phyloP scores from a whole-genome alignment of 495 filamentous ascomycete species.

The Endocarpon pusillum region DNA sequence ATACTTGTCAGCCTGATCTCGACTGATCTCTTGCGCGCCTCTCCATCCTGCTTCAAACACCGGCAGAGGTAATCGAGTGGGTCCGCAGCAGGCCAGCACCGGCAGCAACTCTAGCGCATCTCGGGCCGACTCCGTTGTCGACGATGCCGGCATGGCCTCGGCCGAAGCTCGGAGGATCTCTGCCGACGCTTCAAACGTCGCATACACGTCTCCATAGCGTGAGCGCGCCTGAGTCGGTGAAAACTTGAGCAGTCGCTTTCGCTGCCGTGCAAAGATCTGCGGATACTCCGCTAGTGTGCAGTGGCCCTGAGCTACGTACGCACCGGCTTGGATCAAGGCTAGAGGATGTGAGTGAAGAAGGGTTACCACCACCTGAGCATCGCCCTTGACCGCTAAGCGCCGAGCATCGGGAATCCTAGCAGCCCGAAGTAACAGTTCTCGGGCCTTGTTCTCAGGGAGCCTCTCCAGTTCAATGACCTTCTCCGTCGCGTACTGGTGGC shows the following conservation, averaged over 20 bases:
- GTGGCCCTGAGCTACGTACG: constrained; percentile 1
- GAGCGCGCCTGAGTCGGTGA: neutral
- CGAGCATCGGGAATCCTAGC: neutral
- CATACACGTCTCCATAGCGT: neutral
- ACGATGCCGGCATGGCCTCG: too few species aligned
- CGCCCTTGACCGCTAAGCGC: neutral
- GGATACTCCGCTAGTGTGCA: neutral
- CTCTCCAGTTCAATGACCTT: constrained; percentile 4
- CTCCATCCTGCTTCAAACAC: neutral
- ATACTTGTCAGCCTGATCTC: neutral
- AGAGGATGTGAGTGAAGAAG: neutral
- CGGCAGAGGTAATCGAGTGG: neutral
- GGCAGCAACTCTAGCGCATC: neutral
- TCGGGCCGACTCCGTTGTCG: neutral
- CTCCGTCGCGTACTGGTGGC: constrained; percentile 14
- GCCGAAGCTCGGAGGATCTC: too few species aligned
- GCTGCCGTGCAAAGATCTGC: neutral
- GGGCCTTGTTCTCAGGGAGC: neutral
- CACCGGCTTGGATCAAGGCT: constrained; percentile 1
- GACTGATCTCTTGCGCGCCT: neutral
- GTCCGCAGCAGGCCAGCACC: neutral
- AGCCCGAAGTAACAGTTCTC: constrained; percentile 2
- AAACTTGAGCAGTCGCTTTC: neutral
- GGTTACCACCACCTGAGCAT: neutral
- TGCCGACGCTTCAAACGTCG: neutral